Evolutionary conservation across 2,329 filamentous ascomycete genomes (phyloP), one percentile per base, ranked within the genome.

Genomic region (Colletotrichum godetiae): DNA sequence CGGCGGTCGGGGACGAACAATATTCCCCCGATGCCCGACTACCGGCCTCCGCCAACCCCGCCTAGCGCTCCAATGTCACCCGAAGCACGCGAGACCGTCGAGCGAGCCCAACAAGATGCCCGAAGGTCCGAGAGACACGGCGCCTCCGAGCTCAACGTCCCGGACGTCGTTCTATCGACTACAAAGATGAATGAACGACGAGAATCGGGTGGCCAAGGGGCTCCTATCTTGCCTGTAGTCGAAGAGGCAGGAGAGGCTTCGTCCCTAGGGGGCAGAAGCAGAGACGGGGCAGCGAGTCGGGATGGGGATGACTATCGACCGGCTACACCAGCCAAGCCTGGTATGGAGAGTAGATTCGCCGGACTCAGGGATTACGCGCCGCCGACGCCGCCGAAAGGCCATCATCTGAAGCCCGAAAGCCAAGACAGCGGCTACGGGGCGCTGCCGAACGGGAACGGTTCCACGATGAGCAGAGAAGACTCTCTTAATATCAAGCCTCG

Each of bases 231-330:
- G 2, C 96, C 96, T 0, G 92, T 98, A 11, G 95, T 98, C 7
- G 94, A 98, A 77, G 96, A 98, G 83, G 93, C 91, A n/a, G 93
- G 91, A 5, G 96, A 98, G 81, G 92, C 88, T 11, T 90, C 88
- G 8, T 94, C 92, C 73, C 88, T 91, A 29, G 90, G 91, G n/a
- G 89, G 88, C 35, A 88, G 88, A 67, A 90, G 89, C 78, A 87
- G 86, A 31, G 84, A 85, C 71, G 89, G 88, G 73, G 82, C n/a
- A 67, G 82, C n/a, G 67, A 90, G 89, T 78, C 87, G 86, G 27
- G 84, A 85, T 71, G 89, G 88, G 73, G 82, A 77, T 73, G 55
- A 82, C 58, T 72, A 74, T 12, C 82, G 85, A 31, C 85, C 86
- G 1, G 72, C 80, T 37, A 86, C 86, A 3, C 85, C 87, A 0